Conservation (phyloP, 495 filamentous ascomycete genomes). For the Aspergillus taichungensis region DNA sequence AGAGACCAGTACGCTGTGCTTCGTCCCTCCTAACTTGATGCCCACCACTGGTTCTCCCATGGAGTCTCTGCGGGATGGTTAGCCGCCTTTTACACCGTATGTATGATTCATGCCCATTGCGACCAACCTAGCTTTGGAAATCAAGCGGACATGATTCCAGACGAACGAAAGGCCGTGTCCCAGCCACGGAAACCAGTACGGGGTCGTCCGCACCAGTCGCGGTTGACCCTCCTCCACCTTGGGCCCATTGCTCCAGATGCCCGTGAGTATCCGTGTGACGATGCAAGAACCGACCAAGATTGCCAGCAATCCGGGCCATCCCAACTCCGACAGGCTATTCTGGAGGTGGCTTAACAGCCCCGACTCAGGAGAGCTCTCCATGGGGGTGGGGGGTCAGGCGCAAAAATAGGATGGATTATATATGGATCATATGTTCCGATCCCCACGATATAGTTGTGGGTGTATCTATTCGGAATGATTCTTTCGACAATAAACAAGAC, state of each 20-base stretch:
- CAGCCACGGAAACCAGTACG: conserved; percentile 53
- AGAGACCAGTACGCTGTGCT: conserved; percentile 42
- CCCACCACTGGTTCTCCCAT: conserved; percentile 43
- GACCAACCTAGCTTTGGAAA: conserved; percentile 33
- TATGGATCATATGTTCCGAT: too few relatives aligned
- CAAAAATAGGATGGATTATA: too few relatives aligned
- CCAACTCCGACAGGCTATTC: conserved; percentile 9
- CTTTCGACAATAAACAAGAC: too few relatives aligned
- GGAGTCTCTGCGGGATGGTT: conserved; percentile 20
- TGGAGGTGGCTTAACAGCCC: too few relatives aligned
- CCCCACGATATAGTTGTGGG: too few relatives aligned
- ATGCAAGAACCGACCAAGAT: conserved; percentile 23
- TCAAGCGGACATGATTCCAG: conserved; percentile 34
- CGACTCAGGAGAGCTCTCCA: too few relatives aligned
- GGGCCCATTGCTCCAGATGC: conserved; percentile 22
- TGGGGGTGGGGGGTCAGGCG: too few relatives aligned
- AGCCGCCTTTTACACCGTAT: conserved; percentile 1
- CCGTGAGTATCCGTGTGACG: conserved; percentile 33
- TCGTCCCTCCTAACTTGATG: conserved; percentile 40
- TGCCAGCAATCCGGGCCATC: conserved; percentile 18
- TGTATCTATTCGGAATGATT: too few relatives aligned
- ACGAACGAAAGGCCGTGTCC: conserved; percentile 45
- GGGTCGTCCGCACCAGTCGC: conserved; percentile 31
- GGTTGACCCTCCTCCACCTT: conserved; percentile 10
- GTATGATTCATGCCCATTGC: not conserved